Evolutionary conservation across 225 moss, liverwort and hornwort genomes (phyloP), one percentile per base, ranked within the genome.

Genomic region (Asterella californica): DNA sequence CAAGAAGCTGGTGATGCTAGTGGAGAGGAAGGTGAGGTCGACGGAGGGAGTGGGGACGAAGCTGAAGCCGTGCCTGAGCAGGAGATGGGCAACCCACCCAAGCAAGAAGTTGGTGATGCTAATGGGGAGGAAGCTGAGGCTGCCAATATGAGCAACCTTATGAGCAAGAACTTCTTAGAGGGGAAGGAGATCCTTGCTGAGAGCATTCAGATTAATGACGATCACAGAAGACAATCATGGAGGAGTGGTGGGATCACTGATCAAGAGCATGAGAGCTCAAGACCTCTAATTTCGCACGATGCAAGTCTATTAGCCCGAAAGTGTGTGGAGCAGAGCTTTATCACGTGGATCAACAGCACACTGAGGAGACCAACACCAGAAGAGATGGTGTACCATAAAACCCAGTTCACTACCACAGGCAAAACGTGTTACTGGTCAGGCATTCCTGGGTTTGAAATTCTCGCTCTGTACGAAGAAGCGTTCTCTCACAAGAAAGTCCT

Each of bases 341-440:
- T 85, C 17, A 53, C 48, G 38, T 85, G 85, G 85, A 75, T 85
- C 45, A 85, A 82, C 54, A 76, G 33, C 29, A 79, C 50, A 63
- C 55, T 65, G 15, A 75, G 82, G 48, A 79, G 75, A 61, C 85
- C 85, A 33, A 82, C 85, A 18, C 29, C 57, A 0, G 76, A 68
- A 36, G 85, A 85, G 71, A 82, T 85, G 79, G 64, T 69, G 19
- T 76, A 63, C 22, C 85, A 66, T 70, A 72, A 82, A 34, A 55
- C 53, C 7, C 33, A 57, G 11, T 57, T 17, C 55, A 76, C 59
- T 18, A 19, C 45, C 10, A 24, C 42, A 19, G 22, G 14, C 18
- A 79, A 70, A 14, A 19, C 5, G 24, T 82, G 29, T 49, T 64
- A 63, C 64, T 82, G 85, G 85, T 75, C 75, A 45, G 85, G 85